These are phyloP conservation scores for Neurospora sp. DNA, from an alignment of 2,329 filamentous ascomycete genomes.

Conservation along the genomic window DNA sequence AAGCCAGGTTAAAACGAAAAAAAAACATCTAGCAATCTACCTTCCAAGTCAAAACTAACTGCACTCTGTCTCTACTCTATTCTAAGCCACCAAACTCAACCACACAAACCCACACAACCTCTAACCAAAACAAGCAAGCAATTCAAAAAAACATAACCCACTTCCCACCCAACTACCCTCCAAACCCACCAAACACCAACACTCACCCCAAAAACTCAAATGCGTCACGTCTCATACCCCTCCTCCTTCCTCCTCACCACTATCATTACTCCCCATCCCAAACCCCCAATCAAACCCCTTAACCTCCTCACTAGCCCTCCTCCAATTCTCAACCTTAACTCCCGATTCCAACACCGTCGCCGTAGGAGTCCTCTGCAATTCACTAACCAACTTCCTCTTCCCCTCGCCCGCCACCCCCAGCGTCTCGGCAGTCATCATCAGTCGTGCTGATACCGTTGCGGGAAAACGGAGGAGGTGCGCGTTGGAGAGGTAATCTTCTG, in stretches of 20 bases:
- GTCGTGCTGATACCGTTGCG: fast-evolving
- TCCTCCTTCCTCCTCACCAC: not conserved
- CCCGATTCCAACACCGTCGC: not conserved
- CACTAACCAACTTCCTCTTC: not conserved
- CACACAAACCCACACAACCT: too few relatives aligned
- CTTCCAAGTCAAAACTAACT: too few relatives aligned
- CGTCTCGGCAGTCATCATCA: not conserved
- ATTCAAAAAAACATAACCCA: too few relatives aligned
- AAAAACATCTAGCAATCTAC: too few relatives aligned
- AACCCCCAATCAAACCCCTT: not conserved
- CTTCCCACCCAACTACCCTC: too few relatives aligned
- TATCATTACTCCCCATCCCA: not conserved
- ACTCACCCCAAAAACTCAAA: not conserved
- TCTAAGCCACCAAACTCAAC: too few relatives aligned
- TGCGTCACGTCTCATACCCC: not conserved
- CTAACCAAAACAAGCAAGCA: too few relatives aligned
- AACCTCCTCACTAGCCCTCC: not conserved
- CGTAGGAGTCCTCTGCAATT: not conserved
- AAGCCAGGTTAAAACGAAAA: too few relatives aligned
- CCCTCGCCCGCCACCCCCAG: not conserved
- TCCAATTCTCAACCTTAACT: too few relatives aligned
- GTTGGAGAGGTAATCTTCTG: not conserved
- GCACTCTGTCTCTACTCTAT: too few relatives aligned
- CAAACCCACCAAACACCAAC: not conserved
- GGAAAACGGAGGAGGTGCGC: not conserved